phyloP scores from a whole-genome alignment of 192 early-diverging fungal species.

The Radiomyces spectabilis region DNA sequence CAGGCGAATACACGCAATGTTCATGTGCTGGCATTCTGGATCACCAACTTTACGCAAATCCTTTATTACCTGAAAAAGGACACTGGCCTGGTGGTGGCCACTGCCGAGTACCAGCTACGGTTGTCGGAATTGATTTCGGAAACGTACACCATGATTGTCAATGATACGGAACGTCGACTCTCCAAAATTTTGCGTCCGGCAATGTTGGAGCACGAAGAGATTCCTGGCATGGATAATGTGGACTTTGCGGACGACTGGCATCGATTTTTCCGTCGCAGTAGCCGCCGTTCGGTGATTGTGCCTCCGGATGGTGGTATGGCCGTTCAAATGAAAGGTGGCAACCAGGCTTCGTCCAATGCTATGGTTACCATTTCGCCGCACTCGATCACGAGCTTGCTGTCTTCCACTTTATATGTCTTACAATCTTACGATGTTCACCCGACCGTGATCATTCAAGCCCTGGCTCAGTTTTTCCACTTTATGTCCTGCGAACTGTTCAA shows the following conservation, averaged over 20 bases:
- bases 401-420: constrained; percentile 58
- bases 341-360: too few species aligned
- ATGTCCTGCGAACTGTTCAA: constrained; percentile 81
- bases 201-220: constrained; percentile 66
- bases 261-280: constrained; percentile 39
- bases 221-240: constrained; percentile 53
- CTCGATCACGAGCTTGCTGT: constrained; percentile 72
- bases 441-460: constrained; percentile 58
- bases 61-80: constrained; percentile 87
- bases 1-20: constrained; percentile 12
- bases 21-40: constrained; percentile 64
- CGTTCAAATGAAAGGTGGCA: constrained; percentile 1
- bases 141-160: constrained; percentile 52
- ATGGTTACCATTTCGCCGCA: constrained; percentile 51
- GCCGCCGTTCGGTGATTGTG: neutral
- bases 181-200: constrained; percentile 55
- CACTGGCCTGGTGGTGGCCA: constrained; percentile 53
- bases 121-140: constrained; percentile 76
- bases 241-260: constrained; percentile 52
- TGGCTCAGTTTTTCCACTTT: constrained; percentile 74
- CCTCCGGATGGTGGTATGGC: neutral
- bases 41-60: constrained; percentile 74
- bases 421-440: constrained; percentile 71
- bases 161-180: constrained; percentile 55
- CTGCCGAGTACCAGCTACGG: constrained; percentile 64